These are phyloP conservation scores for Starmerella bombi DNA, from an alignment of 805 yeast genomes.

Conservation along the genomic window DNA sequence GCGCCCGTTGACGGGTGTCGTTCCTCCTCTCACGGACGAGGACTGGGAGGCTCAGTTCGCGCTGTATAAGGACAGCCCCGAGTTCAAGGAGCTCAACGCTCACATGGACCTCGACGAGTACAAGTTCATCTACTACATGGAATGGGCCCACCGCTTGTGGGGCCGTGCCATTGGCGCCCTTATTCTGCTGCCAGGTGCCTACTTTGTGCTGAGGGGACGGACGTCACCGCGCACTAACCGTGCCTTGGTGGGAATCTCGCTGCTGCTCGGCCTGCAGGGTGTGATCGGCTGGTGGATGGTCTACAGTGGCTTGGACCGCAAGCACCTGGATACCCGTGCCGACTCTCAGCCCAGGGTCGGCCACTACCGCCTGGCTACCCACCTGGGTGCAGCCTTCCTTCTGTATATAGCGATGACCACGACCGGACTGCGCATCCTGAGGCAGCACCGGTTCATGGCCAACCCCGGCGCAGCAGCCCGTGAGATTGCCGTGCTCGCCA, in stretches of 20 bases:
- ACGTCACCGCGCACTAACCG: constrained; percentile 55
- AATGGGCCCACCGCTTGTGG: constrained; percentile 89
- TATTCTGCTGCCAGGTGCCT: constrained; percentile 72
- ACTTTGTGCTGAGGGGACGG: constrained; percentile 54
- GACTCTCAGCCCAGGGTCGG: constrained; percentile 94
- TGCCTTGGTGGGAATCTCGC: constrained; percentile 59
- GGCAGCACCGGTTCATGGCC: constrained; percentile 56
- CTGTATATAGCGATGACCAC: constrained; percentile 80
- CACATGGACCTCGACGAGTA: constrained; percentile 83
- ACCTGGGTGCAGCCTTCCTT: constrained; percentile 81
- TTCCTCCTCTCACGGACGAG: constrained; percentile 69
- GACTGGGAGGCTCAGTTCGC: constrained; percentile 81
- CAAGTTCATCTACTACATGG: constrained; percentile 91
- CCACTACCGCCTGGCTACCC: constrained; percentile 86
- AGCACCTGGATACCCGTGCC: constrained; percentile 54
- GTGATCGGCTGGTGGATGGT: constrained; percentile 99
- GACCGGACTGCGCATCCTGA: constrained; percentile 74
- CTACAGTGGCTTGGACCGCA: constrained; percentile 77
- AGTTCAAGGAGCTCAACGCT: constrained; percentile 76
- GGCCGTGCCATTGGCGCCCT: constrained; percentile 83
- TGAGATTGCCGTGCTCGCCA: constrained; percentile 45
- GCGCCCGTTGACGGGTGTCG: constrained; percentile 92
- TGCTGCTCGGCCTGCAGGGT: constrained; percentile 81
- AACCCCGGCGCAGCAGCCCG: constrained; percentile 47
- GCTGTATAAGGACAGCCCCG: constrained; percentile 78